These are phyloP conservation scores for Nepenthes gracilis DNA, from an alignment of 148 eudicot species.

Conservation along the genomic window DNA sequence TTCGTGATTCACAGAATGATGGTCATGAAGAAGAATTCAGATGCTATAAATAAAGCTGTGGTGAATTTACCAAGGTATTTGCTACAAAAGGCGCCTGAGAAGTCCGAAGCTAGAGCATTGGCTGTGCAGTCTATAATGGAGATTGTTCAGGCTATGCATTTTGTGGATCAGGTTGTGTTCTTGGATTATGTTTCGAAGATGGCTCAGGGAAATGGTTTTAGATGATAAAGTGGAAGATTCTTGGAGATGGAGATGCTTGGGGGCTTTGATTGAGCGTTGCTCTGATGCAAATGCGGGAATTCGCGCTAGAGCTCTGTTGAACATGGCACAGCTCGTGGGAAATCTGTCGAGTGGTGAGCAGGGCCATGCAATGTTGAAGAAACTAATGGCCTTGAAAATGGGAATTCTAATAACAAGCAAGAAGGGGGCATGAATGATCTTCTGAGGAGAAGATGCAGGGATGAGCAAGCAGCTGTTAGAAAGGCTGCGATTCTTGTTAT, in stretches of 20 bases:
- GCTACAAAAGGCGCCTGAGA: constrained; percentile 71
- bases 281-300: constrained; percentile 70
- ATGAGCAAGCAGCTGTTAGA: constrained; percentile 94
- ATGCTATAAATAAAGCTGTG: constrained; percentile 38
- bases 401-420: constrained; percentile 7
- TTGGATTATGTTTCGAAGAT: constrained; percentile 68
- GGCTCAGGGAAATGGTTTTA: constrained; percentile 54
- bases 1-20: constrained; percentile 55
- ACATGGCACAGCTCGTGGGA: constrained; percentile 60
- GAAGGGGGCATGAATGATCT: constrained; percentile 37
- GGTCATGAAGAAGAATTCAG: constrained; percentile 26
- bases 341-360: constrained; percentile 28
- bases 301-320: constrained; percentile 74
- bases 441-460: constrained; percentile 59
- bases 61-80: constrained; percentile 70
- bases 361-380: constrained; percentile 30
- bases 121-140: constrained; percentile 77
- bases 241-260: constrained; percentile 69
- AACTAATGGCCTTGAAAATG: constrained; percentile 34
- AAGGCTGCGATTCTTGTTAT: constrained; percentile 73
- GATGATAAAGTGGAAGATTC: constrained; percentile 30
- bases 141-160: constrained; percentile 52
- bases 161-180: constrained; percentile 50
- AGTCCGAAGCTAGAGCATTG: constrained; percentile 59
- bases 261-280: constrained; percentile 63